Base-by-base conservation (phyloP, 2,329 filamentous ascomycete genomes). In the Beauveria scarabaeidicola region DNA sequence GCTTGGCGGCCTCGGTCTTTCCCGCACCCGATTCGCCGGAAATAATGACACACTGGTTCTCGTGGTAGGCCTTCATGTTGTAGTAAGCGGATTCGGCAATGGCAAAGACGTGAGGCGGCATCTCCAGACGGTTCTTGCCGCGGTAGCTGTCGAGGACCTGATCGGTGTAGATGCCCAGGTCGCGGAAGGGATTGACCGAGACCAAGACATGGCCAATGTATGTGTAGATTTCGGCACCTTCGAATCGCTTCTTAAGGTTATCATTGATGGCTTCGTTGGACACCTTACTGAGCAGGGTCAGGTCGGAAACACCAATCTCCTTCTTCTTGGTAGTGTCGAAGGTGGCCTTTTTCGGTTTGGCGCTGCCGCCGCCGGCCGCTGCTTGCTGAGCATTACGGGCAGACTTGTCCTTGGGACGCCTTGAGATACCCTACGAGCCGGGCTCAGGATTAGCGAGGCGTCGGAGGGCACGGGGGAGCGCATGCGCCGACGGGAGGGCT, bases 131-230 rank as follows among this genome's bases (percentile, higher is more conserved):
- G 77, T 99, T 99, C 81, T 97, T 97, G 67, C 93, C 93, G 76
- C 87, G 88, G 79, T 99, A 99, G 70, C 90, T 93, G 52, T 96
- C 87, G 69, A 99, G 84, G 61, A 97, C 91, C 69, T 88, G 79
- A 66, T 97, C 93, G 73, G 93, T 97, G 77, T 99, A 99, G 77
- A 99, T 97, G 60, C 94, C 94, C 78, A 96, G 81, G 72, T 99
- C 94, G 72, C 91, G 87, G 75, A 99, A 99, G 40, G 94, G 94
- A 75, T 99, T 99, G 74, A 99, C 94, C 43, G 94, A 97, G 67
- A 99, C 94, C 82, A 99, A 76, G 75, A 99, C 94, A 88, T 97
- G 93, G 78, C 94, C 94, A 73, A 99, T 99, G 75, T 99, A 99
- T 70, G 94, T 99, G 79, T 99, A 99, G 73, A 99, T 99, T 77